phyloP scores from a whole-genome alignment of 2,329 filamentous ascomycete genomes.

The Pseudogymnoascus sp. region DNA sequence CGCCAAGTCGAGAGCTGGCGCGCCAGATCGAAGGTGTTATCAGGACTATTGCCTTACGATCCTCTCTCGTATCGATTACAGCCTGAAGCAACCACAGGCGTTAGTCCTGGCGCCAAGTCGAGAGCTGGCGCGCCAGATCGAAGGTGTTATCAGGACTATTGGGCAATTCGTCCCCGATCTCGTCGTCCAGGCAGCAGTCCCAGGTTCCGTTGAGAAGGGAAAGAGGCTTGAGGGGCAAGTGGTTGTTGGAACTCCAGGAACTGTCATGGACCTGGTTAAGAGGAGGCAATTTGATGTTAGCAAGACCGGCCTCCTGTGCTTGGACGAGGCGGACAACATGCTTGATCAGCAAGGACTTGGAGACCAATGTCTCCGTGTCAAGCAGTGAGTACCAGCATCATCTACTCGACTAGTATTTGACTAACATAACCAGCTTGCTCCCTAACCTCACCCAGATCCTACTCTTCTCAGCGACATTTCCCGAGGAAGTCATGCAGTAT shows the following conservation, averaged over 20 bases:
- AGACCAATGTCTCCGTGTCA: conserved; percentile 88
- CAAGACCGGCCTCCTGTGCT: conserved; percentile 70
- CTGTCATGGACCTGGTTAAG: conserved; percentile 78
- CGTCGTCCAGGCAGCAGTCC: conserved; percentile 72
- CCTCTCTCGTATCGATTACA: conserved; percentile 74
- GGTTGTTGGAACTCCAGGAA: conserved; percentile 89
- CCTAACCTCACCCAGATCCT: conserved; percentile 74
- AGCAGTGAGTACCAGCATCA: conserved; percentile 49
- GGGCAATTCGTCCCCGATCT: conserved; percentile 74
- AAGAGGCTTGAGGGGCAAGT: conserved; percentile 65
- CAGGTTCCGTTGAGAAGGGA: conserved; percentile 62
- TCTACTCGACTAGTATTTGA: not conserved
- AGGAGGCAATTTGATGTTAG: conserved; percentile 64
- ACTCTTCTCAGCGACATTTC: conserved; percentile 92
- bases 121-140: conserved; percentile 90
- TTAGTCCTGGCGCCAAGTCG: conserved; percentile 85
- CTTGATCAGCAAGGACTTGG: conserved; percentile 90
- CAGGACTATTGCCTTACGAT: conserved; percentile 78
- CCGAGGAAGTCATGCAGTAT: conserved; percentile 75
- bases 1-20: conserved; percentile 88
- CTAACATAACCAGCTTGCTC: conserved; percentile 38
- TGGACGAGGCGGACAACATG: conserved; percentile 99
- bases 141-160: conserved; percentile 74
- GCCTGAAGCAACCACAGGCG: conserved; percentile 65
- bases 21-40: conserved; percentile 89